Conservation (phyloP, 345 rosid genomes). For the Viola odorata region DNA sequence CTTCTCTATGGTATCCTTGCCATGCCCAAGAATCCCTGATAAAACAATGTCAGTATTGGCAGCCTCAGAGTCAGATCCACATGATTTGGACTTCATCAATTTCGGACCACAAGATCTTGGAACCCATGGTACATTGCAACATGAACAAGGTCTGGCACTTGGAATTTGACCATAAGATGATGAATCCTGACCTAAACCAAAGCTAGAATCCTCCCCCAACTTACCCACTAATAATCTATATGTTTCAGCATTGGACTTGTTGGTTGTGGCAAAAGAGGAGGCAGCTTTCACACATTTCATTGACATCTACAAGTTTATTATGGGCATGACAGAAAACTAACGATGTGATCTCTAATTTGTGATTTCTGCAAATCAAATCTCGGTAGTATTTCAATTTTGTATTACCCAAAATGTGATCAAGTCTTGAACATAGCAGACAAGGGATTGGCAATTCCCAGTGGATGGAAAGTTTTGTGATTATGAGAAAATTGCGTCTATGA, state of each 20-base stretch:
- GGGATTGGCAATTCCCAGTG: constrained; percentile 57
- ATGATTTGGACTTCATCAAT: constrained; percentile 25
- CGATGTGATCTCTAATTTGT: constrained; percentile 81
- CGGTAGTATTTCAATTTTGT: constrained; percentile 40
- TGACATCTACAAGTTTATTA: constrained; percentile 71
- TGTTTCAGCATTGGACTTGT: constrained; percentile 75
- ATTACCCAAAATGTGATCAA: constrained; percentile 68
- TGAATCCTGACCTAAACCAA: constrained; percentile 29
- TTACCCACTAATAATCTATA: constrained; percentile 77
- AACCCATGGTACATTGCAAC: constrained; percentile 58
- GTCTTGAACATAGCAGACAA: constrained; percentile 77
- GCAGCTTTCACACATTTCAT: constrained; percentile 69
- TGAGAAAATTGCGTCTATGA: constrained; percentile 53
- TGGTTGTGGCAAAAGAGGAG: constrained; percentile 69
- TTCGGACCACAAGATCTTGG: constrained; percentile 31
- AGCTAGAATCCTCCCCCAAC: constrained; percentile 50
- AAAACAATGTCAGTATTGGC: constrained; percentile 29
- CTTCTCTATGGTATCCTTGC: constrained; percentile 15
- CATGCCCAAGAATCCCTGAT: constrained; percentile 19
- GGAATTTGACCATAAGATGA: constrained; percentile 20
- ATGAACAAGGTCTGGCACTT: constrained; percentile 40
- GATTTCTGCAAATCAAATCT: constrained; percentile 72
- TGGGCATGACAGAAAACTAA: constrained; percentile 78
- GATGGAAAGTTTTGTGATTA: constrained; percentile 63
- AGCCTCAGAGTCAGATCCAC: constrained; percentile 23